A percentile compares a stretch with the other conserved stretches of the same genome.
Conservation (phyloP, 2,329 filamentous ascomycete genomes). For the Botrytis medusae region DNA sequence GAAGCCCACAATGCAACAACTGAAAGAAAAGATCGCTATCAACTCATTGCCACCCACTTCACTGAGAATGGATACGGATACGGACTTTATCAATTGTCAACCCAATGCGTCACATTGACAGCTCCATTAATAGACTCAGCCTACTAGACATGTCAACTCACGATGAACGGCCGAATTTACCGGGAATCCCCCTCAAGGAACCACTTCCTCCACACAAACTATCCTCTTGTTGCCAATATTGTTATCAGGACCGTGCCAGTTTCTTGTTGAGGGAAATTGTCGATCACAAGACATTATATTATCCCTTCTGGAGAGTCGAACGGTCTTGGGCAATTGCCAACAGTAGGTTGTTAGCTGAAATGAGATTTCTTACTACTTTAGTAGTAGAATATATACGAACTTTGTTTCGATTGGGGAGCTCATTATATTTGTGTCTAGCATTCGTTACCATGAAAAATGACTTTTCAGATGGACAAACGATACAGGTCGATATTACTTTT, state of each 20-base stretch:
- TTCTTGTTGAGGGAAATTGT: background rate
- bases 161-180: constrained; percentile 3
- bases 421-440: background rate
- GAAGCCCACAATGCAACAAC: constrained; percentile 14
- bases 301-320: constrained; percentile 7
- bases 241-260: constrained; percentile 14
- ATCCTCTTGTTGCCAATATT: constrained; percentile 3
- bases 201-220: background rate
- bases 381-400: constrained; percentile 14
- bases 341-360: constrained; percentile 4
- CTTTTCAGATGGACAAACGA: background rate
- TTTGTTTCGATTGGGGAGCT: background rate
- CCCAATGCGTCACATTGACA: constrained; percentile 7
- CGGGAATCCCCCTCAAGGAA: background rate
- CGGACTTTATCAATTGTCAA: background rate
- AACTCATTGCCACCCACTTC: background rate
- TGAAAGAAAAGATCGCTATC: background rate
- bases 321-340: background rate
- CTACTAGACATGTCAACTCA: background rate
- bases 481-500: background rate
- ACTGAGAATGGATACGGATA: constrained; percentile 14
- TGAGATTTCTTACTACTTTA: constrained; percentile 4
- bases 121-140: constrained; percentile 1
- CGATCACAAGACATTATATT: constrained; percentile 18
- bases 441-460: background rate